Evolutionary conservation across 768 basidiomycete genomes (phyloP), one percentile per base, ranked within the genome.

Genomic region (Sarcomyxa edulis): DNA sequence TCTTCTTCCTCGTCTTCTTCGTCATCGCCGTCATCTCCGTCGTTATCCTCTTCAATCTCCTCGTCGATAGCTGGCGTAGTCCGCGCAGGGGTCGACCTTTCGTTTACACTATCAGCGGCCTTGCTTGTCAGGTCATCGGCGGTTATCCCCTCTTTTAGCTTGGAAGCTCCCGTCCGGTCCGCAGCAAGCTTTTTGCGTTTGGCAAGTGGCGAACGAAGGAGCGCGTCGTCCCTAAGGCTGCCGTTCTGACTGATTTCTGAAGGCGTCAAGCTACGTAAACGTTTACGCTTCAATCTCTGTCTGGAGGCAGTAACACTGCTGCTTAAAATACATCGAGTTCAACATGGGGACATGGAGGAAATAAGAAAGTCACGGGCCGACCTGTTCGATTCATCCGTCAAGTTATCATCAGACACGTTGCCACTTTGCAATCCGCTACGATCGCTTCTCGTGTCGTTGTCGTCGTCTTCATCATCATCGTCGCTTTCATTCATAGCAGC

Each of bases 401-500:
- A 60, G 18, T 28, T 33, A 39, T 78, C 76, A 39, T 81, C 79
- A 31, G 69, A 58, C 50, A 49, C 63, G 47, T 64, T 59, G 40
- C 47, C 58, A 38, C 62, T 76, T 55, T 52, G 66, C 55, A 65
- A 66, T 40, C 61, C 66, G 54, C 66, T 73, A 42, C 32, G 55
- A 46, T 52, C 62, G 45, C 55, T 65, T 53, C 51, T 60, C 35
- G 48, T 42, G 39, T 66, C 46, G 8, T 74, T 72, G 20, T 77
- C 76, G 37, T 83, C 81, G 43, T 84, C 80, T 24, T 65, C 68
- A 7, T 74, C 73, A 21, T 77, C 76, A 37, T 83, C 81, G 43
- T 84, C 80, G 46, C 80, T 81, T 66, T 87, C 84, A 45, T 80
- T 82, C 76, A 93, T 78, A 26, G 86, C 83, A 29, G 82, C 90